Percentiles rank a stretch among this genome's conserved stretches.
Conservation (phyloP, 169 alveolate species). For the Plasmodium berghei region DNA sequence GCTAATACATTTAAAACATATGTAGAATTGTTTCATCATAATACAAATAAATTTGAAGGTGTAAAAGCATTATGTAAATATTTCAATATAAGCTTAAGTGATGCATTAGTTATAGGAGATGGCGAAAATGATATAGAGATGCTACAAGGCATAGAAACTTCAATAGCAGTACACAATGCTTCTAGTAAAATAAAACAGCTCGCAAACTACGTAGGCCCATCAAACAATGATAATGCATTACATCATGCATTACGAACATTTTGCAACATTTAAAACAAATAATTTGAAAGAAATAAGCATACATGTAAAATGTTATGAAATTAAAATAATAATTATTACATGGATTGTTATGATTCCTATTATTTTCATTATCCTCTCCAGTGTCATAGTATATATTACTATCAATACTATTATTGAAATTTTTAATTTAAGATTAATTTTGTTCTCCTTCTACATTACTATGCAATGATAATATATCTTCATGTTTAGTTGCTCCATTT, state of each 20-base stretch:
- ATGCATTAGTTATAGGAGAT: constrained; percentile 87
- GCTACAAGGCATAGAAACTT: constrained; percentile 76
- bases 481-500: too few species aligned
- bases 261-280: constrained; percentile 46
- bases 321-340: not conserved
- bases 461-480: too few species aligned
- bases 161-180: constrained; percentile 84
- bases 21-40: constrained; percentile 80
- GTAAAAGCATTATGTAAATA: constrained; percentile 79
- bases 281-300: too few species aligned
- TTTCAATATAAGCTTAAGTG: constrained; percentile 73
- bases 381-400: too few species aligned
- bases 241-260: constrained; percentile 69
- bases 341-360: too few species aligned
- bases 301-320: not conserved
- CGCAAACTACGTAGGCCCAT: constrained; percentile 78
- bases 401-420: too few species aligned
- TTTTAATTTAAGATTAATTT: too few species aligned
- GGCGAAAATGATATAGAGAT: constrained; percentile 87
- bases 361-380: too few species aligned
- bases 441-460: too few species aligned
- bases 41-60: constrained; percentile 83
- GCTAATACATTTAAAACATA: constrained; percentile 79
- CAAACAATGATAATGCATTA: constrained; percentile 78
- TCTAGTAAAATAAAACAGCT: constrained; percentile 80